Percentiles rank a stretch among this genome's conserved stretches.
Evolutionary conservation across 2,329 filamentous ascomycete genomes (phyloP).

Genomic region (Ceratocystis destructans): DNA sequence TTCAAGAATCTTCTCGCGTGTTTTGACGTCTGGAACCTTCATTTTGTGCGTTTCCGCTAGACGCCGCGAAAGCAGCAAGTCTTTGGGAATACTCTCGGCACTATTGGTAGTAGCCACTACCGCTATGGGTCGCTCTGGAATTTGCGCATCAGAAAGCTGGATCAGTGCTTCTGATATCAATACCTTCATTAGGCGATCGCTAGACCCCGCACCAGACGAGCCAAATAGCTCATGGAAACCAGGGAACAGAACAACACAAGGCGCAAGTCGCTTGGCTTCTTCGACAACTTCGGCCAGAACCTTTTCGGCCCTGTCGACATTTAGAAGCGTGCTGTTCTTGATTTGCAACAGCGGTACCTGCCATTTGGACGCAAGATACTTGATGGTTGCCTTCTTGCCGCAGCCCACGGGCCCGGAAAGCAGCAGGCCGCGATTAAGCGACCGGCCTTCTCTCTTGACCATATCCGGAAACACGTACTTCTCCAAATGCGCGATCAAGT

Average conservation of each 20-base stretch:
- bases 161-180: conserved; percentile 13
- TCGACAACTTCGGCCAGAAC: conserved; percentile 35
- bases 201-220: conserved; percentile 26
- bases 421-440: conserved; percentile 41
- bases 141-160: conserved; percentile 10
- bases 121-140: conserved; percentile 47
- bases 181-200: conserved; percentile 55
- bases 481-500: conserved; percentile 20
- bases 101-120: conserved; percentile 85
- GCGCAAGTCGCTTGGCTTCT: conserved; percentile 70
- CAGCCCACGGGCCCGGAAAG: conserved; percentile 69
- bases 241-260: conserved; percentile 82
- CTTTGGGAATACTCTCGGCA: conserved; percentile 72
- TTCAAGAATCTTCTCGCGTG: conserved; percentile 63
- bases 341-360: conserved; percentile 58
- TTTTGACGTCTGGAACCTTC: conserved; percentile 67
- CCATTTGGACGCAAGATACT: conserved; percentile 57
- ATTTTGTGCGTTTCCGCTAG: conserved; percentile 81
- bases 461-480: conserved; percentile 15
- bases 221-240: conserved; percentile 54
- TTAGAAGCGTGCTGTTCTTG: conserved; percentile 26
- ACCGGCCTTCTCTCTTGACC: conserved; percentile 11
- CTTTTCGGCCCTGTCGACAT: conserved; percentile 30
- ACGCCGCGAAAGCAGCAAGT: conserved; percentile 55
- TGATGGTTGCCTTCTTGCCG: conserved; percentile 66